phyloP scores from a whole-genome alignment of 1,284 basidiomycete species.

The Coniferiporia sulphurascens region DNA sequence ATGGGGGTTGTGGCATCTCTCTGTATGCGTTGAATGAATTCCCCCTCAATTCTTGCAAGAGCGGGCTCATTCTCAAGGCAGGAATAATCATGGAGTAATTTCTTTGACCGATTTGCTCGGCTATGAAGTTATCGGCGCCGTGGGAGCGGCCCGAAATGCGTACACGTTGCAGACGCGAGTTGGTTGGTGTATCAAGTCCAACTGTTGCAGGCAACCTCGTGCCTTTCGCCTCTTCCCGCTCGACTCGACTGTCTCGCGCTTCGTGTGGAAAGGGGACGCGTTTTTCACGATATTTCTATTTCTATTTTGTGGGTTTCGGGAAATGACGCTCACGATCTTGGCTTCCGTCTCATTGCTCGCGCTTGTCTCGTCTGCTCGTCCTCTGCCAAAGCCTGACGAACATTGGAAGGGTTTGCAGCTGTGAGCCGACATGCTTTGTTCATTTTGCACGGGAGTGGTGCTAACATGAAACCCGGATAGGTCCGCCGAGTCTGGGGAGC shows the following conservation, averaged over 20 bases:
- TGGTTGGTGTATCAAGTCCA: too few species aligned
- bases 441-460: neutral
- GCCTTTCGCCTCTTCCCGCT: neutral
- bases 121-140: neutral
- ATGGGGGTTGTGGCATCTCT: too few species aligned
- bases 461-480: conserved; percentile 21
- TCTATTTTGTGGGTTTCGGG: neutral
- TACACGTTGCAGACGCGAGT: neutral
- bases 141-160: neutral
- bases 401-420: conserved; percentile 17
- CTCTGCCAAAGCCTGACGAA: conserved; percentile 28
- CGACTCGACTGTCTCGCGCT: neutral
- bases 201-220: conserved; percentile 13
- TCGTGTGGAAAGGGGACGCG: neutral
- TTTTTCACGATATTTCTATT: neutral
- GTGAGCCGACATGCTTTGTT: conserved; percentile 1
- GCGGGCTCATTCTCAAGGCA: neutral
- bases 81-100: neutral
- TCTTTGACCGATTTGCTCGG: neutral
- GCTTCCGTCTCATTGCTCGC: conserved; percentile 39
- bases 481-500: conserved; percentile 20
- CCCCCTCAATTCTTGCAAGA: too few species aligned
- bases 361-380: conserved; percentile 42
- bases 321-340: conserved; percentile 39
- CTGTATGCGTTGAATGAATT: too few species aligned